A percentile compares a stretch with the other conserved stretches of the same genome.
Evolutionary conservation across 2,329 filamentous ascomycete species (phyloP).

Genomic region (Pseudogymnoascus sp.): DNA sequence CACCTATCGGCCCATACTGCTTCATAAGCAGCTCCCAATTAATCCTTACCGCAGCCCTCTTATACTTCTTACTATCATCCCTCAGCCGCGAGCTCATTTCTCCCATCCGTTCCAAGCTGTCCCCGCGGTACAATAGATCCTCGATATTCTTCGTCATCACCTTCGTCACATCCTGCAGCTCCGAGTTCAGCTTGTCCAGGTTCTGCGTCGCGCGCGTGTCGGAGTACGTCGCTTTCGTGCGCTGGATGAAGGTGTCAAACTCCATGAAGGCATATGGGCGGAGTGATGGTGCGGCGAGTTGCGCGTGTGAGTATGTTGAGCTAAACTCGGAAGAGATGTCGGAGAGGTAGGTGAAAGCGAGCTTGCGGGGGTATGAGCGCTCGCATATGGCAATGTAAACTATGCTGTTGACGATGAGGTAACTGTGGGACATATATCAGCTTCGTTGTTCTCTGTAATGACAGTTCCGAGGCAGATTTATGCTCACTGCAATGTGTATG

Average conservation of each 20-base stretch:
- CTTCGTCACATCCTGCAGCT: slow-evolving; percentile 94
- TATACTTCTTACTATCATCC: slow-evolving; percentile 93
- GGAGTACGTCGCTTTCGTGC: slow-evolving; percentile 88
- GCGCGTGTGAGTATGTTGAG: slow-evolving; percentile 65
- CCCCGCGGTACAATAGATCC: slow-evolving; percentile 88
- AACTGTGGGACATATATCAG: slow-evolving; percentile 42
- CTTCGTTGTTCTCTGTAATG: not conserved
- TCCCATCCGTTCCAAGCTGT: slow-evolving; percentile 93
- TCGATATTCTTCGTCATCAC: slow-evolving; percentile 99
- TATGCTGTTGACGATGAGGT: slow-evolving; percentile 73
- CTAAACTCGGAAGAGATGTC: slow-evolving; percentile 88
- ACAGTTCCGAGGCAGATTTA: not conserved
- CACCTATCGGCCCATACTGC: slow-evolving; percentile 90
- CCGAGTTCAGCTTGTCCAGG: slow-evolving; percentile 90
- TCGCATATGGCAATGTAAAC: slow-evolving; percentile 94
- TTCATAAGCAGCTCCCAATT: slow-evolving; percentile 97
- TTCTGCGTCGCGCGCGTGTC: slow-evolving; percentile 87
- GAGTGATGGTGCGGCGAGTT: slow-evolving; percentile 65
- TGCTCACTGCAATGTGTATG: slow-evolving; percentile 75
- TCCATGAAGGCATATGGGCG: slow-evolving; percentile 96
- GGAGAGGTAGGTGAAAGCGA: slow-evolving; percentile 94
- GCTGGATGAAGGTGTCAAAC: slow-evolving; percentile 93
- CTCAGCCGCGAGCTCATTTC: slow-evolving; percentile 79
- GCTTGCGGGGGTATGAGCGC: slow-evolving; percentile 88
- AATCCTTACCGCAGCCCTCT: slow-evolving; percentile 83